These are phyloP conservation scores for Schizothecium vesticola DNA, from an alignment of 495 filamentous ascomycete species.

Conservation along the genomic window DNA sequence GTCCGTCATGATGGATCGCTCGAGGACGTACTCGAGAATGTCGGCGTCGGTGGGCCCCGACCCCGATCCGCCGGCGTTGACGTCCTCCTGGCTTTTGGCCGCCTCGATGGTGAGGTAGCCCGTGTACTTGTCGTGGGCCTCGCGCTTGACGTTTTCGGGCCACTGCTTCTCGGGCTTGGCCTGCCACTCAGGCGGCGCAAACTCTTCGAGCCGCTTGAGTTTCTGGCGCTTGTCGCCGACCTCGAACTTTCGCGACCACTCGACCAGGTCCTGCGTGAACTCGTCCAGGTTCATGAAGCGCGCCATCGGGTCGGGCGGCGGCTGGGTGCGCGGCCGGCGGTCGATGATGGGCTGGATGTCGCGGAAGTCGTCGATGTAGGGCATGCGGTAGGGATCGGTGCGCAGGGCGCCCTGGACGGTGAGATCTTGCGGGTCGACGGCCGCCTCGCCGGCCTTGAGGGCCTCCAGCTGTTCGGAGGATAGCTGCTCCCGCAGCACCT, in stretches of 20 bases:
- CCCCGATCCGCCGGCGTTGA: slow-evolving; percentile 30
- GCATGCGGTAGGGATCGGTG: slow-evolving; percentile 62
- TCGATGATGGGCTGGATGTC: slow-evolving; percentile 71
- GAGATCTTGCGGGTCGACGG: slow-evolving; percentile 74
- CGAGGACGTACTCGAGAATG: slow-evolving; percentile 38
- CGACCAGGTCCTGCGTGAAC: slow-evolving; percentile 49
- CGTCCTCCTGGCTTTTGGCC: slow-evolving; percentile 43
- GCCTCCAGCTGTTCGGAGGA: slow-evolving; percentile 77
- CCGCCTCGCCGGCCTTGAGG: slow-evolving; percentile 77
- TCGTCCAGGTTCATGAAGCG: slow-evolving; percentile 61
- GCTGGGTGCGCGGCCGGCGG: slow-evolving; percentile 32
- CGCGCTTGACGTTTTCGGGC: slow-evolving; percentile 22
- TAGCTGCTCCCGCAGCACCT: slow-evolving; percentile 57
- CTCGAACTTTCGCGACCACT: slow-evolving; percentile 33
- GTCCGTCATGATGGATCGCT: slow-evolving; percentile 36
- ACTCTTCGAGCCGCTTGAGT: slow-evolving; percentile 35
- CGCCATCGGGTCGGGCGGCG: slow-evolving; percentile 50
- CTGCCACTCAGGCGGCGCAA: slow-evolving; percentile 31
- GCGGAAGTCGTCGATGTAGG: slow-evolving; percentile 85
- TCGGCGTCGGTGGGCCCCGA: slow-evolving; percentile 42
- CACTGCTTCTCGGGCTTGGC: slow-evolving; percentile 25
- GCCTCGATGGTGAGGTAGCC: slow-evolving; percentile 29
- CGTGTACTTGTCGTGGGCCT: slow-evolving; percentile 28
- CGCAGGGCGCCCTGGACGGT: slow-evolving; percentile 63
- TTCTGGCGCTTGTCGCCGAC: slow-evolving; percentile 20